Conservation (phyloP, 768 basidiomycete genomes). For the Mycena sanguinolenta region DNA sequence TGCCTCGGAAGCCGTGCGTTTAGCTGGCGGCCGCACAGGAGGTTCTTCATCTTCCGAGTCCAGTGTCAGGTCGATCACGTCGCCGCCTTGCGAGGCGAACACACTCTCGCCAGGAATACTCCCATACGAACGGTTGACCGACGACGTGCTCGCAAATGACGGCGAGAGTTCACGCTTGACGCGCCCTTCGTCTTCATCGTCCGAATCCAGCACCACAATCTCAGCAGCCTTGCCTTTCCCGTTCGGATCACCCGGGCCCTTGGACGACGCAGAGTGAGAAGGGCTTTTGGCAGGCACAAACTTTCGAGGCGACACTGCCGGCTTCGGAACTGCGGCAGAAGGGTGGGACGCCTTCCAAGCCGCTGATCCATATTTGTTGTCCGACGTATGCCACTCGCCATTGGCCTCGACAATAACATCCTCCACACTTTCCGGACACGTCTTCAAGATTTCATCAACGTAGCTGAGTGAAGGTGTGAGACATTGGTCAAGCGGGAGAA, state of each 20-base stretch:
- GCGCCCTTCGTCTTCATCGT: conserved; percentile 82
- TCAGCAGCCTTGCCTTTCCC: conserved; percentile 65
- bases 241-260: conserved; percentile 50
- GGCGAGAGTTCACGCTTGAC: conserved; percentile 85
- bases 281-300: conserved; percentile 43
- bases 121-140: conserved; percentile 48
- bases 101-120: conserved; percentile 41
- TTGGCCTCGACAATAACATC: conserved; percentile 95
- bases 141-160: conserved; percentile 64
- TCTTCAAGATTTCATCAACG: conserved; percentile 86
- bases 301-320: conserved; percentile 50
- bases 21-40: conserved; percentile 55
- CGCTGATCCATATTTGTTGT: conserved; percentile 84
- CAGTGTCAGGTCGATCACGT: conserved; percentile 87
- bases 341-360: conserved; percentile 75
- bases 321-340: conserved; percentile 32
- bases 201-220: conserved; percentile 78
- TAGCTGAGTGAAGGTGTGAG: conserved; percentile 65
- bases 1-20: conserved; percentile 71
- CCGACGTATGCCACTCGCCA: conserved; percentile 95
- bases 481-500: not conserved
- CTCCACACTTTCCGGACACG: conserved; percentile 84
- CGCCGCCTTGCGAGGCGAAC: conserved; percentile 47
- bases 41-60: conserved; percentile 82
- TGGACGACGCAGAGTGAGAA: conserved; percentile 34